Evolutionary conservation across 768 basidiomycete species (phyloP).

Genomic region (Gautieria morchelliformis): DNA sequence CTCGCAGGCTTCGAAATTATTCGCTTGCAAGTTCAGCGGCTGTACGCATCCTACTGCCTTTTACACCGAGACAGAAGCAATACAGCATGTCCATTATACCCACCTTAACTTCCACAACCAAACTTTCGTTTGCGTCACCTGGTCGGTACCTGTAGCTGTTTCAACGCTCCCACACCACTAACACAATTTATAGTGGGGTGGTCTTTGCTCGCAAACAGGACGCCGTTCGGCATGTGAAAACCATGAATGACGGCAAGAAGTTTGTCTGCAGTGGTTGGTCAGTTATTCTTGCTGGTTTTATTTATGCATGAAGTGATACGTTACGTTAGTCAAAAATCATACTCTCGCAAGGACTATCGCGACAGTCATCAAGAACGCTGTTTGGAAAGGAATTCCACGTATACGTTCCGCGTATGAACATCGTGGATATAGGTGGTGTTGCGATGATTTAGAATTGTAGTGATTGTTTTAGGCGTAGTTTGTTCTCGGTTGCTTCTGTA

Average conservation of each 20-base stretch:
- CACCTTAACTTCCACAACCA: neutral
- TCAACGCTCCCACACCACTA: neutral
- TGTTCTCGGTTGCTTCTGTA: too few relatives aligned
- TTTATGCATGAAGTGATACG: neutral
- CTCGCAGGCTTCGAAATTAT: neutral
- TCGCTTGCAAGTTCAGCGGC: neutral
- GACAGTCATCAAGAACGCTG: neutral
- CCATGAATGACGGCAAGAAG: slow-evolving; percentile 1
- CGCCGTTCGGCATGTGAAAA: slow-evolving; percentile 2
- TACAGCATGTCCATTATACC: neutral
- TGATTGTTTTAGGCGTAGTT: too few relatives aligned
- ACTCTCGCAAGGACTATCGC: neutral
- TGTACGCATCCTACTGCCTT: neutral
- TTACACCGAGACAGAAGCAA: neutral
- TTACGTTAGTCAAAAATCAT: neutral
- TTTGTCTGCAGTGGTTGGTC: slow-evolving; percentile 1
- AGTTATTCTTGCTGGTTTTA: neutral
- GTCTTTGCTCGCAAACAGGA: slow-evolving; percentile 1
- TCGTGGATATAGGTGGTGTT: neutral
- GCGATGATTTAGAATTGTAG: neutral
- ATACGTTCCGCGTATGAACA: neutral
- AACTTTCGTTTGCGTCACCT: neutral
- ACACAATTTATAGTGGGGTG: neutral
- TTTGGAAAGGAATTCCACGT: neutral
- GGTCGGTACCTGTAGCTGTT: neutral